Conservation (phyloP, 176 grass and related monocot genomes). For the Raddia distichophylla region DNA sequence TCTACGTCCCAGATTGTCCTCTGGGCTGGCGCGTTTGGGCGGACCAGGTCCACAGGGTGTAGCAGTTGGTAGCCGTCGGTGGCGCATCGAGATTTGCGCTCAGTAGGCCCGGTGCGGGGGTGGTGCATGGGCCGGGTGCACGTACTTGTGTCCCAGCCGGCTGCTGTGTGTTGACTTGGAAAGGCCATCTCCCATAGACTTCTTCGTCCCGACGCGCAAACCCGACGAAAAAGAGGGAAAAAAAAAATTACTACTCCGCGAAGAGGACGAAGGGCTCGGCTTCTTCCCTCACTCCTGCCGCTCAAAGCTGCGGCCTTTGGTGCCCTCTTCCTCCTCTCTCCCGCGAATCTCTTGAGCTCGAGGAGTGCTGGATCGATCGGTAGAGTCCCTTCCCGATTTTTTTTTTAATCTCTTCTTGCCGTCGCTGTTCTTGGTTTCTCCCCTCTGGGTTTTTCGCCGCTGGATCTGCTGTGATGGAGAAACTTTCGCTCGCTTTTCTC, state of each 20-base stretch:
- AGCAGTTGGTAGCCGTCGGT: accelerated
- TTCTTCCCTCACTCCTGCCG: slow-evolving; percentile 12
- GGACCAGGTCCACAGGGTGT: neutral
- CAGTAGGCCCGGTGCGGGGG: accelerated
- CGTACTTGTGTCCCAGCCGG: neutral
- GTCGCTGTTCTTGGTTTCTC: slow-evolving; percentile 15
- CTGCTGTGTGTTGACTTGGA: slow-evolving; percentile 48
- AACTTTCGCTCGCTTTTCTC: neutral
- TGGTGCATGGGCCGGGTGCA: neutral
- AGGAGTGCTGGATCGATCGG: slow-evolving; percentile 25
- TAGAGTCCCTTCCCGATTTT: neutral
- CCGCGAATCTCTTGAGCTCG: neutral
- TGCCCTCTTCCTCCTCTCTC: neutral
- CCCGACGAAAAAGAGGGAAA: neutral
- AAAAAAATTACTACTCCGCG: neutral
- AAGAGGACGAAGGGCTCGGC: slow-evolving; percentile 26
- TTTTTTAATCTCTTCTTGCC: neutral
- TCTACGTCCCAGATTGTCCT: neutral
- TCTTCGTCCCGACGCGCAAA: slow-evolving; percentile 51
- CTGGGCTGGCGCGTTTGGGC: neutral
- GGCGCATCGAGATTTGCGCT: neutral
- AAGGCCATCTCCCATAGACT: slow-evolving; percentile 34
- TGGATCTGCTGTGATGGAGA: slow-evolving; percentile 43
- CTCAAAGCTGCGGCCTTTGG: slow-evolving; percentile 1
- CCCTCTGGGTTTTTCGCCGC: neutral